Percentiles rank a stretch among this genome's conserved stretches.
These are phyloP conservation scores for Penicillium rolfsii DNA, from an alignment of 2,329 filamentous ascomycete genomes.

Conservation along the genomic window DNA sequence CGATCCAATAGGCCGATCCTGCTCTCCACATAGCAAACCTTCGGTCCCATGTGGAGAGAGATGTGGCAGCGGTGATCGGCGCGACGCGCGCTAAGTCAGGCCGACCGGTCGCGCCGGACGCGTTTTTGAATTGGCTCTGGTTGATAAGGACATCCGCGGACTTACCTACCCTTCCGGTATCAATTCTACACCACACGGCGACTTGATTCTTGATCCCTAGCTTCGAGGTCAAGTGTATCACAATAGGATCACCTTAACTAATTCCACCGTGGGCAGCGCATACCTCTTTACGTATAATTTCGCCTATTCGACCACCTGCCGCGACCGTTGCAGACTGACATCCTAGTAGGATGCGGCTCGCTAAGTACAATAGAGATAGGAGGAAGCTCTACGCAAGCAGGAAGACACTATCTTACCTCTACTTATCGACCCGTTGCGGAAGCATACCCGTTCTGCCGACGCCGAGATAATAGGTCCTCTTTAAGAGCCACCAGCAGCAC, in stretches of 20 bases:
- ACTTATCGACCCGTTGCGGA: too few species aligned
- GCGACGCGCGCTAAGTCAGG: background rate
- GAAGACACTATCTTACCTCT: too few species aligned
- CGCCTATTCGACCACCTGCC: background rate
- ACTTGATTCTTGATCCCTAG: slow-evolving; percentile 1
- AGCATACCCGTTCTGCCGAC: too few species aligned
- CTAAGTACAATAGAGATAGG: background rate
- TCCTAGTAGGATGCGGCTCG: background rate
- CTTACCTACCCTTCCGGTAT: background rate
- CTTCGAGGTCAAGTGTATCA: background rate
- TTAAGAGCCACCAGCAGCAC: too few species aligned
- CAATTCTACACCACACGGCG: background rate
- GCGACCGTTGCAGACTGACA: background rate
- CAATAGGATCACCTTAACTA: background rate
- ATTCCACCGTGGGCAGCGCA: background rate
- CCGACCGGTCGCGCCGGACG: background rate
- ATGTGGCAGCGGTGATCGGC: slow-evolving; percentile 5
- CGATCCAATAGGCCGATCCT: background rate
- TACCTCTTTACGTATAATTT: background rate
- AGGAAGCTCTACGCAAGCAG: background rate
- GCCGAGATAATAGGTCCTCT: too few species aligned
- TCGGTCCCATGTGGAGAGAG: background rate
- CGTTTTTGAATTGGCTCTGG: slow-evolving; percentile 3
- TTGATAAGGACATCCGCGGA: background rate
- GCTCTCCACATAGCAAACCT: slow-evolving; percentile 6